Base-by-base conservation (phyloP, 345 rosid genomes). In the Salix koriyanagi region DNA sequence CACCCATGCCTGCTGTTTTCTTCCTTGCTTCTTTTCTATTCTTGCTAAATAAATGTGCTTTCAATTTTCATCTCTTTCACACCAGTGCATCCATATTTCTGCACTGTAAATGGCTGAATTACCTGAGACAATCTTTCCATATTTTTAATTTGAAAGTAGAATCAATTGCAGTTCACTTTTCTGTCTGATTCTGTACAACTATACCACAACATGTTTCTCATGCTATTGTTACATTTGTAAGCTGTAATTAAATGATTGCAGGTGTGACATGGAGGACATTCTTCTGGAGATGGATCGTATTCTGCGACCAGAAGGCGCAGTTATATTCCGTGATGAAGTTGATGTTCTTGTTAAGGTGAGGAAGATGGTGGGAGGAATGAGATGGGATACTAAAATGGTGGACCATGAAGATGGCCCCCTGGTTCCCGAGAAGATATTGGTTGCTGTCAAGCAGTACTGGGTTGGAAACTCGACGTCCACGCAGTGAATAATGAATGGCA, bases 361-460 rank as follows among this genome's bases (percentile, higher is more conserved):
- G 90, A 92, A 88, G 86, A 83, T 91, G 58, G 87, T 85, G 10
- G 83, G 83, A n/a, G 93, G 97, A 48, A 96, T 96, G 97, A 92
- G 91, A 70, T 96, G 99, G 99, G 92, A 92, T 37, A 73, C 96
- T 7, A 96, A 96, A 84, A 87, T 96, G 93, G 90, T 94, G 72
- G 98, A 96, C 87, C 99, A 96, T 25, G 99, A 96, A 83, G 99
- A 94, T 73, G 99, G 99, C 42, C 99, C 99, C 61, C 85, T 96
- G 32, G 94, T 96, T 75, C 90, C 94, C 0, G 98, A 91, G 86
- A 96, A 96, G 86, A 85, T 92, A 77, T 78, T 96, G 79, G 85
- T 96, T 25, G 97, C 98, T 1, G 99, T 94, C 76, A 96, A 96
- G 89, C 97, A 91, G 80, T 96, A 94, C 41, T 96, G 99, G 99